Base-by-base conservation (phyloP, 768 basidiomycete species). In the Trichaptum fuscoviolaceum region DNA sequence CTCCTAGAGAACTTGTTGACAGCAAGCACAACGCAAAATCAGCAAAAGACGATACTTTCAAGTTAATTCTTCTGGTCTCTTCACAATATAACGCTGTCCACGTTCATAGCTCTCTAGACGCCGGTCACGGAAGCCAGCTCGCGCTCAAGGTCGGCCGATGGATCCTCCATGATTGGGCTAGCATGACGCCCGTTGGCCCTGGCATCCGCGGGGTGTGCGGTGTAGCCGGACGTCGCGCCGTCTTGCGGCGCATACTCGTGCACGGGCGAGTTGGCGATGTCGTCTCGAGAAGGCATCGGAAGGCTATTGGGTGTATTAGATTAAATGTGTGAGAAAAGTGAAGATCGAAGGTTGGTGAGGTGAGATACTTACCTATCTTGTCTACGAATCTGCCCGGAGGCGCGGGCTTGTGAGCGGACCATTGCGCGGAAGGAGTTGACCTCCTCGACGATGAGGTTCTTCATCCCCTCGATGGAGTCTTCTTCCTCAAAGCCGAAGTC, bases 401-500 rank as follows among this genome's bases (percentile, higher is more conserved):
- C 86, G 42, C 91, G 81, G 15, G 90, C 87, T 72, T 95, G 93
- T n/a, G 85, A 83, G 65, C 96, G 86, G 8, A 99, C 96, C 74
- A 95, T 89, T 9, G 90, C 84, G 42, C 97, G 87, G 87, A 99
- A 99, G 15, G 83, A 75, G 67, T 87, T 87, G 52, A 98, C 96
- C 76, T 99, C 96, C 30, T 96, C 87, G 25, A 99, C 87, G 71
- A 99, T 99, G 75, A 99, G 77, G 69, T 85, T 87, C 78, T 96
- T 93, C 97, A 99, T 99, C 9, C 97, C 97, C 59, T 96, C 94
- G 69, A 96, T 96, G 66, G 87, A 88, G 67, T 99, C 97, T 78
- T 98, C 97, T 69, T 92, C 91, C 78, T 99, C 97, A 71, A 99
- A 99, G 20, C 87, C 83, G 73, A 99, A 99, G 77, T 99, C 95